These are phyloP conservation scores for Chaetoceros tenuissimus DNA, from an alignment of 108 stramenopile species.

Conservation along the genomic window DNA sequence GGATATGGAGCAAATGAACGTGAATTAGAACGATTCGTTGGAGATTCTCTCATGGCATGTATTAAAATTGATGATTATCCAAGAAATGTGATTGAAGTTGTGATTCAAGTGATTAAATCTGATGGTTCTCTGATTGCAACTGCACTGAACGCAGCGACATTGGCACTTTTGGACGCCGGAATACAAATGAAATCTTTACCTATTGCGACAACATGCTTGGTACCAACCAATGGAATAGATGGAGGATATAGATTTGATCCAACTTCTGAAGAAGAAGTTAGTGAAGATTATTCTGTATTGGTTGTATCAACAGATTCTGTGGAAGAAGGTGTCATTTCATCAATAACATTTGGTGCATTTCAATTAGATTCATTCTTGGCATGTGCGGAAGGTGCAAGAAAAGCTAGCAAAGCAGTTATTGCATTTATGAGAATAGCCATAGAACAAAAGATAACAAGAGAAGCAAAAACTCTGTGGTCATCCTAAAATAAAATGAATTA, in stretches of 20 bases:
- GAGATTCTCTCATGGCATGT: conserved; percentile 36
- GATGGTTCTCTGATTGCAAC: conserved; percentile 62
- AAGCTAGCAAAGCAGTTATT: conserved; percentile 52
- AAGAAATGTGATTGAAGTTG: conserved; percentile 58
- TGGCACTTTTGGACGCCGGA: conserved; percentile 83
- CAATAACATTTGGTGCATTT: conserved; percentile 22
- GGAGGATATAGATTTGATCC: conserved; percentile 34
- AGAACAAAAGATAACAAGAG: conserved; percentile 57
- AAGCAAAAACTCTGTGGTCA: conserved; percentile 56
- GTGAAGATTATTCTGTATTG: conserved; percentile 27
- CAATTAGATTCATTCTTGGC: conserved; percentile 19
- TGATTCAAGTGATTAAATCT: conserved; percentile 60
- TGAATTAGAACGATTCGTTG: conserved; percentile 52
- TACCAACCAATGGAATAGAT: conserved; percentile 6
- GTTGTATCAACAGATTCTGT: conserved; percentile 39
- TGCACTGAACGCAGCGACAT: conserved; percentile 63
- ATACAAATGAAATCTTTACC: conserved; percentile 70
- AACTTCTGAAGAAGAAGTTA: conserved; percentile 24
- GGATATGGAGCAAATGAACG: conserved; percentile 34
- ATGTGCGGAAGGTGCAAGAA: conserved; percentile 32
- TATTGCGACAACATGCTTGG: conserved; percentile 63
- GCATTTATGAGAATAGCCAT: conserved; percentile 75
- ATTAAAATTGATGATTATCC: conserved; percentile 46
- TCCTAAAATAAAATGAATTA: neutral
- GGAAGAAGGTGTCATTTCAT: conserved; percentile 14